Evolutionary conservation across 805 yeast species (phyloP).

Genomic region (Yamadazyma phyllophila): DNA sequence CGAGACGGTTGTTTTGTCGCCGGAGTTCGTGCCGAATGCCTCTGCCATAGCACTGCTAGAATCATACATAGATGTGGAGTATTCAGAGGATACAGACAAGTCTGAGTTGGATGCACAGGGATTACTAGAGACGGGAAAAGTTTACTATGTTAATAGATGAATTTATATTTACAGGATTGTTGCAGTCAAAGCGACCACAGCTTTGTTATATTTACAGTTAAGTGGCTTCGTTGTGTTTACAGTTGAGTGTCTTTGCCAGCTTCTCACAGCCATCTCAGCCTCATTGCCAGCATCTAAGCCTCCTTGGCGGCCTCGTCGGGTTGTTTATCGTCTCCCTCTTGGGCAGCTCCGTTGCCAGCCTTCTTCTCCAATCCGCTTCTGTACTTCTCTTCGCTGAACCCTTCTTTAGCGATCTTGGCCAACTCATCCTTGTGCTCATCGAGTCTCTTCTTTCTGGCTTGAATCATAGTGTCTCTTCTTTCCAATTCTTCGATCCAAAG

Average conservation of each 20-base stretch:
- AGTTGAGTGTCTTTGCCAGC: not conserved
- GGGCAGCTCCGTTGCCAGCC: not conserved
- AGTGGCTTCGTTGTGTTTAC: too few relatives aligned
- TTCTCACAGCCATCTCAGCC: too few relatives aligned
- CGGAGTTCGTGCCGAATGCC: not conserved
- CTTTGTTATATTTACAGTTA: not conserved
- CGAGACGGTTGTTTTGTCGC: not conserved
- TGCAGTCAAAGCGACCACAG: too few relatives aligned
- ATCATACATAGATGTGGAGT: not conserved
- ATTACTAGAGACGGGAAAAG: not conserved
- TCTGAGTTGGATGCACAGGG: not conserved
- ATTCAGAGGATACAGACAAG: not conserved
- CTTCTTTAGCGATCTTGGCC: slow-evolving; percentile 31
- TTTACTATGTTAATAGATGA: not conserved
- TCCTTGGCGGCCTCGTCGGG: too few relatives aligned
- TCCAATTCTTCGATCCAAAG: slow-evolving; percentile 91
- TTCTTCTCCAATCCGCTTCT: slow-evolving; percentile 9
- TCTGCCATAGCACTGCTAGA: not conserved
- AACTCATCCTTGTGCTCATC: slow-evolving; percentile 53
- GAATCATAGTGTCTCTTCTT: slow-evolving; percentile 74
- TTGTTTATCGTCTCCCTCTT: not conserved
- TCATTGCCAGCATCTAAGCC: too few relatives aligned
- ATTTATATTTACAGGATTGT: not conserved
- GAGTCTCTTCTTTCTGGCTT: slow-evolving; percentile 66
- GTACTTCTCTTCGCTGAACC: slow-evolving; percentile 27